Evolutionary conservation across 345 rosid genomes (phyloP).

Genomic region (Salix suchowensis): DNA sequence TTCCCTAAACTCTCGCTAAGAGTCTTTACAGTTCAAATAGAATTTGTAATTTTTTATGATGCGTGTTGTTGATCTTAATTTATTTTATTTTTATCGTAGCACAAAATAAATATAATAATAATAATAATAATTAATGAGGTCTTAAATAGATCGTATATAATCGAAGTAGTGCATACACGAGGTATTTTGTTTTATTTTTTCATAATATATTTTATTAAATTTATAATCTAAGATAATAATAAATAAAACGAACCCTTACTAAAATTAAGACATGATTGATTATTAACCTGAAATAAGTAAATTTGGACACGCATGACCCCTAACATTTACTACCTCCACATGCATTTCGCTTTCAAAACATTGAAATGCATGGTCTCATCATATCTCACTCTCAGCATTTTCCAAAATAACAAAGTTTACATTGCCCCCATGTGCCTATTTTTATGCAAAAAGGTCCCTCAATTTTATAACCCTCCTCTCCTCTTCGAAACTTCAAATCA

Average conservation of each 20-base stretch:
- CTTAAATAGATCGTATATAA: too few relatives aligned
- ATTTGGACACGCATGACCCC: slow-evolving; percentile 11
- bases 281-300: not conserved
- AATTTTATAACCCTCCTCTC: not conserved
- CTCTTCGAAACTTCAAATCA: not conserved
- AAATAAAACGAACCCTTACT: too few relatives aligned
- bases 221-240: too few relatives aligned
- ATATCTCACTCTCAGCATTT: not conserved
- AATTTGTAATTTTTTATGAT: not conserved
- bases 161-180: too few relatives aligned
- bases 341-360: slow-evolving; percentile 31
- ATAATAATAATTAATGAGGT: too few relatives aligned
- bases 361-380: slow-evolving; percentile 17
- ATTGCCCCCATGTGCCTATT: slow-evolving; percentile 8
- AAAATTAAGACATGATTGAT: not conserved
- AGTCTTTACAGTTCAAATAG: not conserved
- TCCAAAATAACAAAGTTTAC: slow-evolving; percentile 3
- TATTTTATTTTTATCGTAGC: too few relatives aligned
- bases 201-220: too few relatives aligned
- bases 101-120: too few relatives aligned
- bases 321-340: slow-evolving; percentile 35
- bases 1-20: too few relatives aligned
- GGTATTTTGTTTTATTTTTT: too few relatives aligned
- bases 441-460: not conserved
- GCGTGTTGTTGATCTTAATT: too few relatives aligned